These are phyloP conservation scores for Phyllosticta citriasiana DNA, from an alignment of 2,329 filamentous ascomycete species.

Conservation along the genomic window DNA sequence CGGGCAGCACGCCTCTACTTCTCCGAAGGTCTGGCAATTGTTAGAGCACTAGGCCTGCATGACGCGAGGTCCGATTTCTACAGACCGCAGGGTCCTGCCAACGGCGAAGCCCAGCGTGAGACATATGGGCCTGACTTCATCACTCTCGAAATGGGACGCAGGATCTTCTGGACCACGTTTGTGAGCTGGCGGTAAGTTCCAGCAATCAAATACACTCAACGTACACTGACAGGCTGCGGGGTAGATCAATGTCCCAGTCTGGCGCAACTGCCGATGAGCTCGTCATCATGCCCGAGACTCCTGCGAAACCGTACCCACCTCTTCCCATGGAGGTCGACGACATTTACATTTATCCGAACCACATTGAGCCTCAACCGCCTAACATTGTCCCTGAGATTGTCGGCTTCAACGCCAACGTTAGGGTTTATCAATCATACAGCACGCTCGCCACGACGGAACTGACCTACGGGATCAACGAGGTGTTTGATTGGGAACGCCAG, in stretches of 20 bases:
- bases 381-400: constrained; percentile 60
- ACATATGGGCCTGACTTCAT: constrained; percentile 22
- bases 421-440: constrained; percentile 73
- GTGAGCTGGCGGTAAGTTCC: constrained; percentile 54
- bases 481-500: constrained; percentile 70
- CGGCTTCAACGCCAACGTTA: constrained; percentile 71
- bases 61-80: constrained; percentile 35
- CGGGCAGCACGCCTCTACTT: constrained; percentile 60
- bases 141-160: constrained; percentile 44
- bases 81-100: not conserved
- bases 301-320: constrained; percentile 65
- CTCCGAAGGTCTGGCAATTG: constrained; percentile 59
- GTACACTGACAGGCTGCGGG: constrained; percentile 3
- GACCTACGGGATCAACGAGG: constrained; percentile 66
- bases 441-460: constrained; percentile 69
- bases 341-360: constrained; percentile 62
- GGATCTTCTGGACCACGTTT: constrained; percentile 74
- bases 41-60: constrained; percentile 57
- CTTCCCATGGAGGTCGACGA: constrained; percentile 77
- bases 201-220: not conserved
- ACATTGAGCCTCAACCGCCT: constrained; percentile 60
- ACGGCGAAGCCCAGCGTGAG: not conserved
- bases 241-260: constrained; percentile 65
- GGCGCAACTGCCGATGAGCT: constrained; percentile 62
- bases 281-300: constrained; percentile 66